Evolutionary conservation across 805 yeast species (phyloP).

Genomic region (Metschnikowia lochheadii): DNA sequence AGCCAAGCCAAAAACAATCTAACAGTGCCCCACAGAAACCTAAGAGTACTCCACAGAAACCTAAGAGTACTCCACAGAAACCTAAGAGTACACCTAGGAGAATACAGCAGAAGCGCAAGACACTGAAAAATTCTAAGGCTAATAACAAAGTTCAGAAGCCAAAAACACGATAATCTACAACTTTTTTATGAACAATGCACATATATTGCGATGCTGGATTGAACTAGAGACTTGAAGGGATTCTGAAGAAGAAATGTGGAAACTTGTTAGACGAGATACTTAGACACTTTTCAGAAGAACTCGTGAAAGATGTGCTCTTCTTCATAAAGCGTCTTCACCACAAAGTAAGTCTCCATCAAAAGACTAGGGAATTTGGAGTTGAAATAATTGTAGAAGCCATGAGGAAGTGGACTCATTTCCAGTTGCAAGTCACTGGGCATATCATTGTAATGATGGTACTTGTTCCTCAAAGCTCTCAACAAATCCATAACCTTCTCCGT

Average conservation of each 20-base stretch:
- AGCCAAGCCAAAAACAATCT: not conserved
- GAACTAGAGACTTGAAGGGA: not conserved
- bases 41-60: not conserved
- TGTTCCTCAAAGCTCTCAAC: constrained; percentile 84
- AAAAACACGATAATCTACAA: not conserved
- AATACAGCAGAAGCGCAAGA: not conserved
- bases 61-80: not conserved
- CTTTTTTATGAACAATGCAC: not conserved
- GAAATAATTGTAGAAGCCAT: constrained; percentile 79
- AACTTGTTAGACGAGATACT: no score
- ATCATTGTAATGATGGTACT: constrained; percentile 92
- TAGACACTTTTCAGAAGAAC: constrained; percentile 21
- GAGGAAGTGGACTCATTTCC: constrained; percentile 75
- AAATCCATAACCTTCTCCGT: constrained; percentile 77
- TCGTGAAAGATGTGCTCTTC: constrained; percentile 58
- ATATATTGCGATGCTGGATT: not conserved
- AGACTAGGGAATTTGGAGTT: constrained; percentile 70
- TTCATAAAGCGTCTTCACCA: constrained; percentile 53
- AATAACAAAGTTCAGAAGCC: constrained; percentile 6
- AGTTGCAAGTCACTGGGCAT: constrained; percentile 62
- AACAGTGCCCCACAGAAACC: not conserved
- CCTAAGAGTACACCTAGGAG: not conserved
- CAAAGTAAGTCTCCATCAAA: constrained; percentile 67
- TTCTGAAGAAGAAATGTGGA: not conserved
- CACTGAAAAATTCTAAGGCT: not conserved